Percentiles rank a stretch among this genome's conserved stretches.
phyloP scores from a whole-genome alignment of 768 basidiomycete genomes.

The Pilatotrama ljubarskyi region DNA sequence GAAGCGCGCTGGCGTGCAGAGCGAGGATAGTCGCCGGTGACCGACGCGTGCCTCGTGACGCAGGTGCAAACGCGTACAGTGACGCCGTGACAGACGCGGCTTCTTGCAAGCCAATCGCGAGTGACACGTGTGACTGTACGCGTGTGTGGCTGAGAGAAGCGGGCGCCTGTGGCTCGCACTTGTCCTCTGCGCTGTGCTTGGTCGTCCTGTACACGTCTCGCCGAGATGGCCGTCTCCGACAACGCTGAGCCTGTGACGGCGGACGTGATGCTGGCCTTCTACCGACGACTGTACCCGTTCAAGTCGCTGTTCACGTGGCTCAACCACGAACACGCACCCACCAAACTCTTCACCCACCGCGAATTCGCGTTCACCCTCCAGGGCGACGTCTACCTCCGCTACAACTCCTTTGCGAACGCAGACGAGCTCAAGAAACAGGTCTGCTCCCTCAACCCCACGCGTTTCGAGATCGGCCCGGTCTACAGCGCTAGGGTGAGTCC shows the following conservation, averaged over 20 bases:
- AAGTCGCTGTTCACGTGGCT: constrained; percentile 93
- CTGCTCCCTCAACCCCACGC: constrained; percentile 78
- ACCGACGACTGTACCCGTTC: constrained; percentile 91
- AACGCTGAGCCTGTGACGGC: constrained; percentile 40
- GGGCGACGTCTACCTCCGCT: constrained; percentile 91
- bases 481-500: constrained; percentile 81
- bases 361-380: constrained; percentile 94
- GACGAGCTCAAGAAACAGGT: constrained; percentile 94
- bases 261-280: constrained; percentile 76
- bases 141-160: not conserved
- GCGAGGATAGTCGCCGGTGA: too few relatives aligned
- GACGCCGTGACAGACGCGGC: too few relatives aligned
- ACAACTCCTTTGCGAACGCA: constrained; percentile 82
- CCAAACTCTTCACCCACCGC: constrained; percentile 85
- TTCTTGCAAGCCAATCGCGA: too few relatives aligned
- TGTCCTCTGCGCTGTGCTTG: too few relatives aligned
- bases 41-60: too few relatives aligned
- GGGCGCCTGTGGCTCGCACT: too few relatives aligned
- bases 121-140: not conserved
- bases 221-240: constrained; percentile 3
- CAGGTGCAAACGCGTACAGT: too few relatives aligned
- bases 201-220: too few relatives aligned
- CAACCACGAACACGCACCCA: constrained; percentile 83
- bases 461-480: constrained; percentile 96
- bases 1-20: too few relatives aligned